Percentiles rank a stretch among this genome's conserved stretches.
Conservation (phyloP, 805 yeast species). For the Pichia ethanolica region DNA sequence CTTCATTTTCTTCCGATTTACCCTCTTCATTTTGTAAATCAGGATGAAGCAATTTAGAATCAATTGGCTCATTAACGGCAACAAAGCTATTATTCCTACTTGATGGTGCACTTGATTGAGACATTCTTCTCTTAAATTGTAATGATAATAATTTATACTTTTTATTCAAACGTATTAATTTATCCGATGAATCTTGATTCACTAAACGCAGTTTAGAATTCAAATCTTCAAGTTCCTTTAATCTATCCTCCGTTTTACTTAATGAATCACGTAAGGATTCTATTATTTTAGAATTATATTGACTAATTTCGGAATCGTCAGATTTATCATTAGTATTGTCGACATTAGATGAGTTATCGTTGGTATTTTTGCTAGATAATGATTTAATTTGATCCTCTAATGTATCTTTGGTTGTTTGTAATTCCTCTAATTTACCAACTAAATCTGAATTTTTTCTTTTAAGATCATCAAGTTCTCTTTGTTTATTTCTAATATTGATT, state of each 20-base stretch:
- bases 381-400: slow-evolving; percentile 3
- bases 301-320: slow-evolving; percentile 3
- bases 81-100: slow-evolving; percentile 12
- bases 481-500: slow-evolving; percentile 42
- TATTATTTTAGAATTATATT: slow-evolving; percentile 17
- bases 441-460: slow-evolving; percentile 37
- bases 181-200: slow-evolving; percentile 61
- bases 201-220: slow-evolving; percentile 48
- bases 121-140: slow-evolving; percentile 37
- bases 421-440: slow-evolving; percentile 14
- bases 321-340: neutral
- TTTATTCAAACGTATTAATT: slow-evolving; percentile 61
- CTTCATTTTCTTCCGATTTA: slow-evolving; percentile 20
- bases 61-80: neutral
- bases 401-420: slow-evolving; percentile 9
- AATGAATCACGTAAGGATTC: slow-evolving; percentile 48
- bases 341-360: neutral
- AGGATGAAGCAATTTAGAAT: slow-evolving; percentile 4
- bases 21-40: neutral
- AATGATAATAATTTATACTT: slow-evolving; percentile 59
- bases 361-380: neutral
- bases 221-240: slow-evolving; percentile 48
- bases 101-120: slow-evolving; percentile 16
- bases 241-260: slow-evolving; percentile 40
- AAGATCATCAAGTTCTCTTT: slow-evolving; percentile 60